Evolutionary conservation across 257 asterid genomes (phyloP).

Genomic region (Solanum chiquidenum): DNA sequence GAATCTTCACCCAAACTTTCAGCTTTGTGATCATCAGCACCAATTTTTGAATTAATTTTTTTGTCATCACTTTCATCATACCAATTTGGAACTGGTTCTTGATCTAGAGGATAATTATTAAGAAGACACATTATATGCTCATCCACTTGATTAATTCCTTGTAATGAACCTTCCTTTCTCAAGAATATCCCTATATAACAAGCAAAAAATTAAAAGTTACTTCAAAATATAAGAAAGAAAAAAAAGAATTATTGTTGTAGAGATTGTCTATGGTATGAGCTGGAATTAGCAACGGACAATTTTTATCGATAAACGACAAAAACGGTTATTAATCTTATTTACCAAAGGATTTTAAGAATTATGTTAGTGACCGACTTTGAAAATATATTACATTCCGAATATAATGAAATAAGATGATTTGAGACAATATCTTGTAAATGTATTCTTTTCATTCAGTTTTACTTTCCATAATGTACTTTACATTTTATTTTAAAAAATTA

Average conservation of each 20-base stretch:
- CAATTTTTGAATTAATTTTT: background rate
- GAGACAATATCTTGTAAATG: background rate
- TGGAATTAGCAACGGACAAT: background rate
- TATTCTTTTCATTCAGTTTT: background rate
- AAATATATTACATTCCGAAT: background rate
- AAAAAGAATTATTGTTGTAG: background rate
- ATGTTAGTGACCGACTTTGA: background rate
- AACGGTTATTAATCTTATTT: background rate
- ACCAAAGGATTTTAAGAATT: background rate
- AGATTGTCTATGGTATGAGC: background rate
- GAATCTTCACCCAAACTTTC: conserved; percentile 9
- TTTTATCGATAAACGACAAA: background rate
- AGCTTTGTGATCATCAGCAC: conserved; percentile 7
- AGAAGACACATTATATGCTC: conserved; percentile 49
- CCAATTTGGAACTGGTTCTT: conserved; percentile 49
- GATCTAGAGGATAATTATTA: conserved; percentile 37
- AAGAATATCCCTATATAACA: background rate
- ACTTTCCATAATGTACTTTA: background rate
- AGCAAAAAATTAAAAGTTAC: background rate
- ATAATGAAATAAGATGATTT: background rate
- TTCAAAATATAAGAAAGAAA: background rate
- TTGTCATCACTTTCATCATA: conserved; percentile 12
- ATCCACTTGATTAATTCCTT: conserved; percentile 21
- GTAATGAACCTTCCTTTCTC: background rate
- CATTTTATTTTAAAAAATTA: background rate